Conservation (phyloP, 2,329 filamentous ascomycete genomes). For the Pseudogymnoascus sp. region DNA sequence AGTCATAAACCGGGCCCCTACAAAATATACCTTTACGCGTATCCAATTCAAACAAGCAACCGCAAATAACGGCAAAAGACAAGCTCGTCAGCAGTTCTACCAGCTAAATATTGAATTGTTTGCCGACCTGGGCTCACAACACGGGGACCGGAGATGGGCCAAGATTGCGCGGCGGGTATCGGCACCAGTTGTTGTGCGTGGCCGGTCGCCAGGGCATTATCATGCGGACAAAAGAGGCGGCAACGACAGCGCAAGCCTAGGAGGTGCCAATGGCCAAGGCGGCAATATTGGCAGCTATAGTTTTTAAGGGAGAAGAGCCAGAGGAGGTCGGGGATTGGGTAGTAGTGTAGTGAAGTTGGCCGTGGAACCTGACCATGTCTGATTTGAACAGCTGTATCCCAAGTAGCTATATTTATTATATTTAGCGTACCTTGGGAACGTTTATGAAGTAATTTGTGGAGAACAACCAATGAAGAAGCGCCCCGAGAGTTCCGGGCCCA, state of each 20-base stretch:
- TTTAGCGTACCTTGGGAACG: too few relatives aligned
- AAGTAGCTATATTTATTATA: too few relatives aligned
- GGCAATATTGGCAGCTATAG: constrained; percentile 24
- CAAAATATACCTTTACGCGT: constrained; percentile 49
- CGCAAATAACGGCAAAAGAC: constrained; percentile 65
- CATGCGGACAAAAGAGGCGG: constrained; percentile 43
- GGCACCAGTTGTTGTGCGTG: constrained; percentile 57
- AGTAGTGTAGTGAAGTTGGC: too few relatives aligned
- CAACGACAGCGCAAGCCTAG: constrained; percentile 48
- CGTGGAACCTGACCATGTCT: too few relatives aligned
- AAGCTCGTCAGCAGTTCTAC: constrained; percentile 66
- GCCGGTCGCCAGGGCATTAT: constrained; percentile 56
- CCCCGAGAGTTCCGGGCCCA: too few relatives aligned
- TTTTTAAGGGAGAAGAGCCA: constrained; percentile 14
- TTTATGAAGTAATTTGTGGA: too few relatives aligned
- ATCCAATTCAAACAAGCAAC: constrained; percentile 71
- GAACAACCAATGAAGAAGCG: too few relatives aligned
- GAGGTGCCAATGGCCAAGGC: constrained; percentile 31
- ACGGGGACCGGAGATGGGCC: constrained; percentile 39
- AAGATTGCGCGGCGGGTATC: constrained; percentile 52
- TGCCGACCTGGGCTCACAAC: constrained; percentile 41
- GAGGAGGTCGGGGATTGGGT: too few relatives aligned
- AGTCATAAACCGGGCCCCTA: constrained; percentile 20
- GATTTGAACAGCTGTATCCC: too few relatives aligned
- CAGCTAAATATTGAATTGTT: constrained; percentile 61